phyloP scores from a whole-genome alignment of 2,329 filamentous ascomycete species.

The Epichloe uncinata region DNA sequence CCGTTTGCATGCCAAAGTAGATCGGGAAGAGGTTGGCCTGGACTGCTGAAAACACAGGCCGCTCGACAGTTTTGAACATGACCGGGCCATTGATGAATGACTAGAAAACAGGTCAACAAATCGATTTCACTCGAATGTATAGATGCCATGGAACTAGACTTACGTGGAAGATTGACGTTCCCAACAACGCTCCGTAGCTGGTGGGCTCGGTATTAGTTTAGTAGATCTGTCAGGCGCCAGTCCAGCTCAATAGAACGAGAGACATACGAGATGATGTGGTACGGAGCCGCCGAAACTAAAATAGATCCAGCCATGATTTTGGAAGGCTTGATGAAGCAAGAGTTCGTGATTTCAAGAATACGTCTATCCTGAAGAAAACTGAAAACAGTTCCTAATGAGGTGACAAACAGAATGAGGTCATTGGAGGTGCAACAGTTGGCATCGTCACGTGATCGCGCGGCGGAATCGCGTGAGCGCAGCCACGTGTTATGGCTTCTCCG shows the following conservation, averaged over 20 bases:
- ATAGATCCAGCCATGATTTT: constrained; percentile 32
- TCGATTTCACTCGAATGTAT: neutral
- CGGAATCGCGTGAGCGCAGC: constrained; percentile 13
- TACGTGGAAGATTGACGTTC: constrained; percentile 77
- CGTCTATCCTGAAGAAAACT: no score
- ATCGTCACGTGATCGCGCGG: constrained; percentile 20
- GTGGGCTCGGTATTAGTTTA: constrained; percentile 10
- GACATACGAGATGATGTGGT: constrained; percentile 60
- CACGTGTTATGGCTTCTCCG: neutral
- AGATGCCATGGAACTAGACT: neutral
- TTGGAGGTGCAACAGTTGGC: neutral
- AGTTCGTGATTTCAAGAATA: neutral
- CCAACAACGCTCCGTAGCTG: constrained; percentile 80
- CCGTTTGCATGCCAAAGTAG: constrained; percentile 78
- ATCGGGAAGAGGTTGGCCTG: constrained; percentile 74
- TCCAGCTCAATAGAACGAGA: neutral
- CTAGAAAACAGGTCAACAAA: constrained; percentile 21
- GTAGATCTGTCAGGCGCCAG: neutral
- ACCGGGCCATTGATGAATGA: constrained; percentile 65
- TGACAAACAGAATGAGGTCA: constrained; percentile 1
- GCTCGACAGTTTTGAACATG: constrained; percentile 62
- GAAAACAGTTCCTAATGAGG: no score
- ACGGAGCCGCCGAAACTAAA: constrained; percentile 53
- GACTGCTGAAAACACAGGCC: constrained; percentile 67
- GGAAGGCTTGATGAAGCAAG: neutral